Conservation (phyloP, 306 rosid genomes). For the Elaeagnus macrophylla region DNA sequence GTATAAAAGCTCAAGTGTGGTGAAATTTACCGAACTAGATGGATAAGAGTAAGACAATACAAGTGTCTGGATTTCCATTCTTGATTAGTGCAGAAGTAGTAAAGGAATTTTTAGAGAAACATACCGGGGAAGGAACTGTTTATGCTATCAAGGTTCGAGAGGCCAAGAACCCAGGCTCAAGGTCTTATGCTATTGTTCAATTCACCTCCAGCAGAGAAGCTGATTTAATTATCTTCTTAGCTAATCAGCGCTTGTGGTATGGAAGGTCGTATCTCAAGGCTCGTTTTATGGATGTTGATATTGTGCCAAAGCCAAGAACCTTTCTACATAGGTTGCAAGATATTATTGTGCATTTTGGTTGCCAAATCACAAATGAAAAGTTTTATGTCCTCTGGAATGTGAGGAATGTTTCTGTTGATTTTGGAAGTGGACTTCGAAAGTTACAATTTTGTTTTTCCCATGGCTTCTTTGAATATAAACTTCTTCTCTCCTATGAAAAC, state of each 20-base stretch:
- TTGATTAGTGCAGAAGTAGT: conserved; percentile 15
- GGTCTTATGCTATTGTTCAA: conserved; percentile 57
- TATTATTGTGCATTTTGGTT: conserved; percentile 53
- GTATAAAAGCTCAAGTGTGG: conserved; percentile 1
- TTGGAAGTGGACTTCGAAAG: conserved; percentile 39
- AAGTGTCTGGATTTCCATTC: conserved; percentile 53
- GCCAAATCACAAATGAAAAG: conserved; percentile 37
- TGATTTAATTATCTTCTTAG: conserved; percentile 21
- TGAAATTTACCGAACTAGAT: conserved; percentile 19
- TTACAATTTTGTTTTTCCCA: conserved; percentile 28
- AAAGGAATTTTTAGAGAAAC: conserved; percentile 33
- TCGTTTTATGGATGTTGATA: conserved; percentile 36
- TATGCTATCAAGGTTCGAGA: conserved; percentile 42
- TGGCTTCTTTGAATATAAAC: conserved; percentile 25
- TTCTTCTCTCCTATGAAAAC: conserved; percentile 53
- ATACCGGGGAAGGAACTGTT: conserved; percentile 49
- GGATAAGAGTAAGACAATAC: conserved; percentile 68
- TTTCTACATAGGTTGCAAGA: conserved; percentile 22
- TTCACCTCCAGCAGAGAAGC: conserved; percentile 30
- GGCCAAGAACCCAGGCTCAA: conserved; percentile 17
- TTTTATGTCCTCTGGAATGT: conserved; percentile 33
- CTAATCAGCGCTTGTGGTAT: conserved; percentile 20
- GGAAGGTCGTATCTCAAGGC: conserved; percentile 30
- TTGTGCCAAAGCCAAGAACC: conserved; percentile 38
- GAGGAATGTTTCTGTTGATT: conserved; percentile 30